Base-by-base conservation (phyloP, 1,139 yeast genomes). In the Candida neerlandica region DNA sequence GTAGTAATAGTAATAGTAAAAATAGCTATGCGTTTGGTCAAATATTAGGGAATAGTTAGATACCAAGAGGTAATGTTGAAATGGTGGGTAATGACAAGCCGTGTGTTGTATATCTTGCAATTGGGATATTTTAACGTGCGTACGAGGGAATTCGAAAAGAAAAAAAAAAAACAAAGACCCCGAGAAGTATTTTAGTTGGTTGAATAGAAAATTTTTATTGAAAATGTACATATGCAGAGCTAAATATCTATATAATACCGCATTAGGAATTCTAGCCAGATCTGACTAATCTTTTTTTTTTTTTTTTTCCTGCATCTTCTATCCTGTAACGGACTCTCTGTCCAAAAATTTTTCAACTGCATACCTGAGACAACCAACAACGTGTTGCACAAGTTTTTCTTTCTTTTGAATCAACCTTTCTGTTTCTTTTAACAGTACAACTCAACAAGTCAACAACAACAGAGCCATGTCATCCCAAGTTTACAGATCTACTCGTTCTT, bases 401-500 rank as follows among this genome's bases (percentile, higher is more conserved):
- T 18, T 30, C 30, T 23, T 2, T 18, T 35, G 18, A 30, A 21
- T 10, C 32, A 11, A 23, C 9, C 9, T 10, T 23, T 23, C 27
- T 23, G 27, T 23, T 23, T 23, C 27, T 7, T 23, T 10, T 6
- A 23, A 23, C 27, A 23, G 27, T 23, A 23, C 7, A 23, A 23
- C 27, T 23, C 9, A 23, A 23, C 5, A 4, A 23, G 9, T 23
- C 27, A 23, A 23, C 27, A 35, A 35, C 26, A 18, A 35, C 33
- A 34, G 27, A 23, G 27, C 27, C 16, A 33, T 26, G 34, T 49
- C 55, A 9, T 77, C 86, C 6, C 82, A 82, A 70, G 69, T 74
- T 46, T 94, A 94, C 69, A 86, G 96, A 71, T 92, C 98, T 21
- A 90, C 99, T 12, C 85, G 98, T 65, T 84, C 95, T 6, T 63